These are phyloP conservation scores for Xanthoconium stramineum DNA, from an alignment of 768 basidiomycete species.

Conservation along the genomic window DNA sequence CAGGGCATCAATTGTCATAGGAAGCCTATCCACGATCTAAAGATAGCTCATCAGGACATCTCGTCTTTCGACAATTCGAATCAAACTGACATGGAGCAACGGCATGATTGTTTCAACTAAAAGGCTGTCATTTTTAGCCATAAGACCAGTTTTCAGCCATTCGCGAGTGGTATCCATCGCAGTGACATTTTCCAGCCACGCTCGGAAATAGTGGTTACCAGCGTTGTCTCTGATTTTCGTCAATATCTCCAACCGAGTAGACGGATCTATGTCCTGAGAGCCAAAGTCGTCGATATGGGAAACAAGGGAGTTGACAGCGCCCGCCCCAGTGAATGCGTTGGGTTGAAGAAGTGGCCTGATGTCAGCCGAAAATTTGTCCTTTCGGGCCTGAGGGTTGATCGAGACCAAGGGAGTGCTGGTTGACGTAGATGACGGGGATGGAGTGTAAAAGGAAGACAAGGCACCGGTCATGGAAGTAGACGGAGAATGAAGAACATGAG, in stretches of 20 bases:
- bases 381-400: slow-evolving; percentile 50
- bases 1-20: slow-evolving; percentile 66
- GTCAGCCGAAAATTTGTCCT: slow-evolving; percentile 48
- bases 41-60: slow-evolving; percentile 17
- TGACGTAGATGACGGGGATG: slow-evolving; percentile 30
- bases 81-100: slow-evolving; percentile 71
- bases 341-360: slow-evolving; percentile 58
- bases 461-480: slow-evolving; percentile 34
- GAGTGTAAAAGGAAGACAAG: slow-evolving; percentile 40
- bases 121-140: slow-evolving; percentile 50
- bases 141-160: slow-evolving; percentile 73
- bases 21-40: slow-evolving; percentile 79
- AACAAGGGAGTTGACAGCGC: slow-evolving; percentile 63
- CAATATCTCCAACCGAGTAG: slow-evolving; percentile 70
- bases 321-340: slow-evolving; percentile 62
- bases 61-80: slow-evolving; percentile 3
- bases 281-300: slow-evolving; percentile 58
- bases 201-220: slow-evolving; percentile 82
- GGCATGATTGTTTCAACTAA: slow-evolving; percentile 81
- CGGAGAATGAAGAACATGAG: slow-evolving; percentile 64
- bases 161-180: slow-evolving; percentile 80
- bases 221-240: slow-evolving; percentile 81
- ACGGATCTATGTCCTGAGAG: slow-evolving; percentile 57
- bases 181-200: slow-evolving; percentile 72
- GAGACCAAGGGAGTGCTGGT: slow-evolving; percentile 27